Conservation (phyloP, 805 yeast species). For the Citeromyces matritensis region DNA sequence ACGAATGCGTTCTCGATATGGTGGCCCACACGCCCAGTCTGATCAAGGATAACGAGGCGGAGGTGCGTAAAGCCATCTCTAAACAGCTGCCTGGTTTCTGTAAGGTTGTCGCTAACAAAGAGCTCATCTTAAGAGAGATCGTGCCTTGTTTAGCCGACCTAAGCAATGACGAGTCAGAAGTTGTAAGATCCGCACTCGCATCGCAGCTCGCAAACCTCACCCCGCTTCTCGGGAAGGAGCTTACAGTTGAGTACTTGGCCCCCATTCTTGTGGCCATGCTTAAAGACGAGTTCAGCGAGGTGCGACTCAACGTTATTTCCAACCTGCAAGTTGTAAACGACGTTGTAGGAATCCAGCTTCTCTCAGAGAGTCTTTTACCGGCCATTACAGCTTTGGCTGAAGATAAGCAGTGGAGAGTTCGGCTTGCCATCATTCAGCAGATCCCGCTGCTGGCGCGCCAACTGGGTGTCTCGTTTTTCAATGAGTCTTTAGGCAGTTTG, state of each 20-base stretch:
- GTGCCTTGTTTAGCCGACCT: conserved; percentile 74
- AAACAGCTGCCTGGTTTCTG: conserved; percentile 77
- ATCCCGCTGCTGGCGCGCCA: conserved; percentile 91
- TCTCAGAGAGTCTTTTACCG: conserved; percentile 81
- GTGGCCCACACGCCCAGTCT: conserved; percentile 60
- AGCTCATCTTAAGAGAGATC: conserved; percentile 48
- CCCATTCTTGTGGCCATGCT: conserved; percentile 89
- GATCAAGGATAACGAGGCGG: conserved; percentile 90
- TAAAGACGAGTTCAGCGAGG: conserved; percentile 95
- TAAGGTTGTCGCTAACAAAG: conserved; percentile 28
- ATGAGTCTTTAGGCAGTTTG: conserved; percentile 77
- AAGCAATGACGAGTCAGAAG: conserved; percentile 83
- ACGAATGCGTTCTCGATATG: conserved; percentile 37
- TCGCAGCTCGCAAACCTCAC: conserved; percentile 77
- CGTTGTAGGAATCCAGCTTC: conserved; percentile 79
- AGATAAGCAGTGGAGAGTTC: conserved; percentile 95
- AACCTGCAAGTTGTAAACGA: conserved; percentile 86
- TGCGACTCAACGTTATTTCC: conserved; percentile 84
- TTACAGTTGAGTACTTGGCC: conserved; percentile 66
- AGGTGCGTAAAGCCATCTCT: conserved; percentile 89
- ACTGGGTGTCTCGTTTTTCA: conserved; percentile 85
- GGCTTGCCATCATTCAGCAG: conserved; percentile 92
- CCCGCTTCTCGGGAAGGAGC: conserved; percentile 71
- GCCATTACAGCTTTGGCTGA: conserved; percentile 94
- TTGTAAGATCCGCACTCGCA: conserved; percentile 88